A percentile compares a stretch with the other conserved stretches of the same genome.
Evolutionary conservation across 305 asterid species (phyloP).

Genomic region (Salvia sclarea): DNA sequence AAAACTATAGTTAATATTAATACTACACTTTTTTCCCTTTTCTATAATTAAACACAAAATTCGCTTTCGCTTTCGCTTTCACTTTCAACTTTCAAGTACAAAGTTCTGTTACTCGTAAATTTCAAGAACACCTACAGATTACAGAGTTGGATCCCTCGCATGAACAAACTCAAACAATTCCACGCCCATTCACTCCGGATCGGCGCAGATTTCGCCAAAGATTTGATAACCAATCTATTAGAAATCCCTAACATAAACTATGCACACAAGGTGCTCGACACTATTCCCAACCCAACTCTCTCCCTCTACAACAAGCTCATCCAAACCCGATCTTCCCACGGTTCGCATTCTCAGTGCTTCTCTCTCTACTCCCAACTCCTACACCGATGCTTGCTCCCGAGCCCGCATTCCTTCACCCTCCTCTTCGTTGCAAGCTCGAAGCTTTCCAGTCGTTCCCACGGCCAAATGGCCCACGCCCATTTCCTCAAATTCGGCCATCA

Average conservation of each 20-base stretch:
- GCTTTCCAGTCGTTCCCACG: conserved; percentile 43
- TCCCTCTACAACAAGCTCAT: conserved; percentile 83
- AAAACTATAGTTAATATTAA: too few species aligned
- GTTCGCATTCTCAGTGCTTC: conserved; percentile 53
- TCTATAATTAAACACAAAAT: too few species aligned
- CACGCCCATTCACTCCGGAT: conserved; percentile 60
- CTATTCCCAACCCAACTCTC: conserved; percentile 56
- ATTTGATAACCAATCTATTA: conserved; percentile 40
- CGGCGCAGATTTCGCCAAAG: conserved; percentile 55
- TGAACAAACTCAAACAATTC: conserved; percentile 68
- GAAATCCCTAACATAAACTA: conserved; percentile 57
- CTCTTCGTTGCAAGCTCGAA: conserved; percentile 58
- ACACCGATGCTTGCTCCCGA: conserved; percentile 43
- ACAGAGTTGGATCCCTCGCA: conserved; percentile 25
- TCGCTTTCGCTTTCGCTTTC: too few species aligned
- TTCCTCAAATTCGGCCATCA: conserved; percentile 60
- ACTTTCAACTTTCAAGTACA: background rate
- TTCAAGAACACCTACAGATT: conserved; percentile 1
- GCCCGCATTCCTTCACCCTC: conserved; percentile 68
- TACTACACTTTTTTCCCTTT: too few species aligned
- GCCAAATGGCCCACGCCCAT: conserved; percentile 66
- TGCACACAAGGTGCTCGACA: conserved; percentile 79
- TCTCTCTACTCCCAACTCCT: conserved; percentile 59
- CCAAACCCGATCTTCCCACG: conserved; percentile 63
- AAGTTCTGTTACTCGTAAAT: background rate